Percentiles rank a stretch among this genome's conserved stretches.
phyloP scores from a whole-genome alignment of 345 rosid genomes.

The Lepidium africanum region DNA sequence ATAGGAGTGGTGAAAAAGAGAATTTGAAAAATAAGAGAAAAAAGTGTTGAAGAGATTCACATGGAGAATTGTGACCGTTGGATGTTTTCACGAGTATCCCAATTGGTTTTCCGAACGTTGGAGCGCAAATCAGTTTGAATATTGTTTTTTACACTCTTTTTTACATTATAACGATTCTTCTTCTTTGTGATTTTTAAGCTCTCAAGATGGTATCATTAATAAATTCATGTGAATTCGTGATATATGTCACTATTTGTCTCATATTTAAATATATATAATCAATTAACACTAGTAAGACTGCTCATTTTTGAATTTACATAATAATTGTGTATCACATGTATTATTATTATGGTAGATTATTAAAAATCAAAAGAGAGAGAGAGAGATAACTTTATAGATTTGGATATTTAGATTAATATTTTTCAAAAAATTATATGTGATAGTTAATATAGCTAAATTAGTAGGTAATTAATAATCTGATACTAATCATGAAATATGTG shows the following conservation, averaged over 20 bases:
- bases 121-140: conserved; percentile 54
- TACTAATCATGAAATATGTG: not conserved
- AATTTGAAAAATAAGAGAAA: conserved; percentile 10
- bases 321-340: too few relatives aligned
- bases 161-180: not conserved
- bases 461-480: too few relatives aligned
- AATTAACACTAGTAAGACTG: too few relatives aligned
- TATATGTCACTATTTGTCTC: conserved; percentile 15
- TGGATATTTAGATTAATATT: too few relatives aligned
- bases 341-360: too few relatives aligned
- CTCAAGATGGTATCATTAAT: conserved; percentile 20
- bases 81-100: conserved; percentile 42
- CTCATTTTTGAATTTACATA: too few relatives aligned
- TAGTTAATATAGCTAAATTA: too few relatives aligned
- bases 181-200: not conserved
- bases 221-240: conserved; percentile 25
- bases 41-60: conserved; percentile 51
- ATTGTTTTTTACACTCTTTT: conserved; percentile 7
- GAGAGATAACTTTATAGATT: too few relatives aligned
- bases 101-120: conserved; percentile 40
- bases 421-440: too few relatives aligned
- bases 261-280: not conserved
- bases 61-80: conserved; percentile 59
- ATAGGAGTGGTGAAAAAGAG: conserved; percentile 29
- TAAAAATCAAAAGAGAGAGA: too few relatives aligned